phyloP scores from a whole-genome alignment of 192 early-diverging fungal genomes.

The Podochytrium sp. region DNA sequence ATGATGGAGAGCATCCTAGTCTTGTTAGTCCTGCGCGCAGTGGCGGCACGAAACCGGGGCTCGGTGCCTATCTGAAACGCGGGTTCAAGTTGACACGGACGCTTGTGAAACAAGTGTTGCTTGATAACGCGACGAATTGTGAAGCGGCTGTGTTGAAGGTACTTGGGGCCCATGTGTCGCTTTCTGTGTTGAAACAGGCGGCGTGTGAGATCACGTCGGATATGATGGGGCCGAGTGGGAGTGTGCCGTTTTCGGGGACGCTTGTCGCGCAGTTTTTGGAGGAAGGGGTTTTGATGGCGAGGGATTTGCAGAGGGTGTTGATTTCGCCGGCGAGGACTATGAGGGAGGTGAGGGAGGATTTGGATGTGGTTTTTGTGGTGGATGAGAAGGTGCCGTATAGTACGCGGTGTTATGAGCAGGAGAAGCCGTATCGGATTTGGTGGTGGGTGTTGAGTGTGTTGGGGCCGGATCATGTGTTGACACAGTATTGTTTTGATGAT shows the following conservation, averaged over 20 bases:
- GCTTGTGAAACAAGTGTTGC: conserved; percentile 6
- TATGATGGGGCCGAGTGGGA: conserved; percentile 20
- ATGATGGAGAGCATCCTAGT: neutral
- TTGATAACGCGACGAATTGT: neutral
- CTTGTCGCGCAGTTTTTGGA: conserved; percentile 2
- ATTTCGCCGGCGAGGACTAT: neutral
- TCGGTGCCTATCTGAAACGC: conserved; percentile 4
- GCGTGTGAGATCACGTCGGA: conserved; percentile 10
- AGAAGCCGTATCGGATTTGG: conserved; percentile 16
- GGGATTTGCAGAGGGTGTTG: conserved; percentile 10
- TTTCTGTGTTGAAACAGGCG: neutral
- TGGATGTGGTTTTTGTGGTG: neutral
- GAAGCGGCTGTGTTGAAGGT: neutral
- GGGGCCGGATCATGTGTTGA: conserved; percentile 11
- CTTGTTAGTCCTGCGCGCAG: neutral
- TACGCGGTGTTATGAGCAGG: conserved; percentile 32
- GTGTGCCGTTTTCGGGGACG: neutral
- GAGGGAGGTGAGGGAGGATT: neutral
- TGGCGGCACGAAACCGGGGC: neutral
- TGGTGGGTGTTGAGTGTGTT: conserved; percentile 19
- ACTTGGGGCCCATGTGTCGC: neutral
- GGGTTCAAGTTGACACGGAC: conserved; percentile 14
- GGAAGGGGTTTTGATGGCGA: neutral
- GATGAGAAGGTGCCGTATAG: conserved; percentile 15
- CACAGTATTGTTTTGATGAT: conserved; percentile 29